Base-by-base conservation (phyloP, 2,329 filamentous ascomycete genomes). In the Chaetothyriales sp. region DNA sequence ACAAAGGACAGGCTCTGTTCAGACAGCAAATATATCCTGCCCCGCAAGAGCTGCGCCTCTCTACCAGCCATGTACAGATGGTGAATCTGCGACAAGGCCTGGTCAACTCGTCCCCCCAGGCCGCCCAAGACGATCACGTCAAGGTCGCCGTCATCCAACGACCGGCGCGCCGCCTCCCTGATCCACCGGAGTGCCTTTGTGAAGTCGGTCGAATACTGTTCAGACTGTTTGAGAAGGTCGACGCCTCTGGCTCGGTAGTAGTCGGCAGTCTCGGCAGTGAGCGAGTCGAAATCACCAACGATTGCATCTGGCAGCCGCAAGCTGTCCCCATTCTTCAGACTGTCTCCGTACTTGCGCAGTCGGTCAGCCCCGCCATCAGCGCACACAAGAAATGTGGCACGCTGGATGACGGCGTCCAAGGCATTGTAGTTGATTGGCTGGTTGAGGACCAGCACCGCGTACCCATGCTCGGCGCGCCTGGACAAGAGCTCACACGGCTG, bases 301-400 rank as follows among this genome's bases (percentile, higher is more conserved):
- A 98, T 88, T 50, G 77, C 72, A 62, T 85, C 72, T 1, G 87
- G 78, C 51, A 79, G 71, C 62, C 79, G 54, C 25, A 45, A 44
- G 6, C 39, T 44, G 44, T 9, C 8, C 26, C 18, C 43, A 18
- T 44, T 44, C 18, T 25, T 44, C 7, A 25, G 4, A 19, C 20
- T 49, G 42, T 47, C 22, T n/a, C 57, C 52, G 49, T 55, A 51
- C 15, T 79, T 66, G 57, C 76, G 73, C 18, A 95, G 74, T 39
- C 79, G 76, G 63, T 96, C 94, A 45, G 89, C 89, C 20, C 88
- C 92, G 50, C 89, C 92, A 69, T 98, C 92, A 25, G 88, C 92
- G 52, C 88, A 94, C 49, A 96, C 74, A 20, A 77, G 78, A 54
- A 81, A 75, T 19, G 69, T 70, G 49, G 84, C 82, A 58, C 66